Evolutionary conservation across 176 grass and related monocot species (phyloP).

Genomic region (Avena sativa): DNA sequence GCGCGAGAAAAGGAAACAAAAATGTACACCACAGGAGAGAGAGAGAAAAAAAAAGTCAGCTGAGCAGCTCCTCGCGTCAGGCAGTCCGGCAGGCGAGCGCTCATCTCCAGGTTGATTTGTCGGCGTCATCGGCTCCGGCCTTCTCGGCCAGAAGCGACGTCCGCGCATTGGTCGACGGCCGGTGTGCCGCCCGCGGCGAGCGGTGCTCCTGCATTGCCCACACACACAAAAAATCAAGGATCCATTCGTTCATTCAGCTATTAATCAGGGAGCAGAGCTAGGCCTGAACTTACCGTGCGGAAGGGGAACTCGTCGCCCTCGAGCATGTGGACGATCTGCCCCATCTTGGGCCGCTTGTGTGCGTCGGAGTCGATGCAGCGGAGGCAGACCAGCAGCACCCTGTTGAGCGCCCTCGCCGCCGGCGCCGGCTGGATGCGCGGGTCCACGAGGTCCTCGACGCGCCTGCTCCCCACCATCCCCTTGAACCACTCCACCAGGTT

Average conservation of each 20-base stretch:
- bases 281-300: constrained; percentile 46
- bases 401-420: constrained; percentile 69
- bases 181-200: constrained; percentile 52
- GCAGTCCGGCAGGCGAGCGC: background rate
- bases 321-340: constrained; percentile 94
- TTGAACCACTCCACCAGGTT: constrained; percentile 99
- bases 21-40: constrained; percentile 53
- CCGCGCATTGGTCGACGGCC: constrained; percentile 50
- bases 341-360: constrained; percentile 88
- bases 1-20: constrained; percentile 21
- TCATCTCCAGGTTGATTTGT: constrained; percentile 72
- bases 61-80: constrained; percentile 12
- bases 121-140: constrained; percentile 49
- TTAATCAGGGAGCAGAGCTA: background rate
- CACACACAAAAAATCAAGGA: background rate
- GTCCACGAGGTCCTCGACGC: constrained; percentile 75
- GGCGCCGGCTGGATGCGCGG: constrained; percentile 61
- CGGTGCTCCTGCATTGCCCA: constrained; percentile 64
- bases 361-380: constrained; percentile 91
- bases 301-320: constrained; percentile 94
- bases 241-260: background rate
- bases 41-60: constrained; percentile 38
- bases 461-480: constrained; percentile 74
- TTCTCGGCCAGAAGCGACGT: constrained; percentile 68
- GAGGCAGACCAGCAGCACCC: constrained; percentile 80